Conservation (phyloP, 2,329 filamentous ascomycete genomes). For the Hypocrella siamensis region DNA sequence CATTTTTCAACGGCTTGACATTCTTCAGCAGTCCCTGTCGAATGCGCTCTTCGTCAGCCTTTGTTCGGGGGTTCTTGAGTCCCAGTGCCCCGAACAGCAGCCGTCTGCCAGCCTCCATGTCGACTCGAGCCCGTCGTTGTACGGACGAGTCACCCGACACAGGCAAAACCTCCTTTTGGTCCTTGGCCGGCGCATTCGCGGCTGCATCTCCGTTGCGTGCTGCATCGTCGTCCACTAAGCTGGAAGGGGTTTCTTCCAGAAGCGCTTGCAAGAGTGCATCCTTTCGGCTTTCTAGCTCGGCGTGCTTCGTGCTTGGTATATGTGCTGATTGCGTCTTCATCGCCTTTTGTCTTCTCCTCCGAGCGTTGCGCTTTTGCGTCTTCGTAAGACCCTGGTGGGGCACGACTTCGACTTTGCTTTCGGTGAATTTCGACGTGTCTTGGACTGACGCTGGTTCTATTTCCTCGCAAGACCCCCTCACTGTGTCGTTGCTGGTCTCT, state of each 20-base stretch:
- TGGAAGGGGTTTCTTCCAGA: neutral
- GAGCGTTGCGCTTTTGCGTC: slow-evolving; percentile 36
- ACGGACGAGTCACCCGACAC: neutral
- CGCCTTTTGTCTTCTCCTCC: slow-evolving; percentile 24
- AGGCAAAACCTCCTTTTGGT: neutral
- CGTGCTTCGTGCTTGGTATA: slow-evolving; percentile 4
- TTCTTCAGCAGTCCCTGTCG: slow-evolving; percentile 43
- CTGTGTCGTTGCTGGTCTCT: slow-evolving; percentile 8
- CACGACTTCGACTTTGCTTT: neutral
- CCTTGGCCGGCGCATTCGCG: neutral
- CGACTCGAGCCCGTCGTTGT: slow-evolving; percentile 9
- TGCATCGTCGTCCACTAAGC: neutral
- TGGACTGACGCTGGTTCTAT: no score
- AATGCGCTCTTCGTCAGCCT: slow-evolving; percentile 50
- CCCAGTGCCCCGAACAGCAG: slow-evolving; percentile 61
- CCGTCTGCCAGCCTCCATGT: slow-evolving; percentile 46
- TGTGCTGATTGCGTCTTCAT: slow-evolving; percentile 1
- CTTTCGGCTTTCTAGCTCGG: slow-evolving; percentile 22
- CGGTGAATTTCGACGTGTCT: no score
- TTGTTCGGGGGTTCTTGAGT: slow-evolving; percentile 49
- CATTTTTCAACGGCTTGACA: slow-evolving; percentile 24
- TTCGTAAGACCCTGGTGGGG: slow-evolving; percentile 20
- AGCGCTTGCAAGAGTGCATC: slow-evolving; percentile 17
- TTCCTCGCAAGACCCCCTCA: slow-evolving; percentile 7
- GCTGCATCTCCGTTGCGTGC: neutral